Evolutionary conservation across 225 moss, liverwort and hornwort species (phyloP).

Genomic region (Rhytidiadelphus loreus): DNA sequence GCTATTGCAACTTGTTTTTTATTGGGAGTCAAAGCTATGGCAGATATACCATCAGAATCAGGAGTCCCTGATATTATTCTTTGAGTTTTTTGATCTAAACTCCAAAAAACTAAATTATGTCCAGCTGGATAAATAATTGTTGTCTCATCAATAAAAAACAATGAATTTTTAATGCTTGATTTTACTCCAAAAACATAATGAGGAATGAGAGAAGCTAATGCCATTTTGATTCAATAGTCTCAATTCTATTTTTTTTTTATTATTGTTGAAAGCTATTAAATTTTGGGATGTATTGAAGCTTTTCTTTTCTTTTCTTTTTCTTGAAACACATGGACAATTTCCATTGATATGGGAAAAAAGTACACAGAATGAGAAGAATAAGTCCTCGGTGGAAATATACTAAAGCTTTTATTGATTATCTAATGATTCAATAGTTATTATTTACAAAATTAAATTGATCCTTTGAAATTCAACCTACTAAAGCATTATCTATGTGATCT

Average conservation of each 20-base stretch:
- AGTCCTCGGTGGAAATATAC: too few species aligned
- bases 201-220: slow-evolving; percentile 60
- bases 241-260: too few species aligned
- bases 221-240: background rate
- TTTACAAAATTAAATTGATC: background rate
- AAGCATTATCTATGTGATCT: background rate
- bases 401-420: background rate
- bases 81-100: slow-evolving; percentile 50
- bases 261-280: background rate
- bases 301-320: too few species aligned
- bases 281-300: background rate
- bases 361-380: too few species aligned
- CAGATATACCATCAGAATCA: slow-evolving; percentile 53
- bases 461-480: too few species aligned
- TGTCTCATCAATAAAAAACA: slow-evolving; percentile 64
- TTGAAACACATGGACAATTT: too few species aligned
- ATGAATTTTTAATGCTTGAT: slow-evolving; percentile 28
- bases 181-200: slow-evolving; percentile 61
- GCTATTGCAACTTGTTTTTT: slow-evolving; percentile 63
- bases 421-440: rapidly evolving
- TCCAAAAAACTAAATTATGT: slow-evolving; percentile 73
- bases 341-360: too few species aligned
- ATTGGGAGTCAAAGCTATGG: slow-evolving; percentile 48
- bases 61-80: slow-evolving; percentile 62
- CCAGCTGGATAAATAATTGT: slow-evolving; percentile 56